A percentile compares a stretch with the other conserved stretches of the same genome.
Evolutionary conservation across 2,329 filamentous ascomycete species (phyloP).

Genomic region (Cladosporium phlei): DNA sequence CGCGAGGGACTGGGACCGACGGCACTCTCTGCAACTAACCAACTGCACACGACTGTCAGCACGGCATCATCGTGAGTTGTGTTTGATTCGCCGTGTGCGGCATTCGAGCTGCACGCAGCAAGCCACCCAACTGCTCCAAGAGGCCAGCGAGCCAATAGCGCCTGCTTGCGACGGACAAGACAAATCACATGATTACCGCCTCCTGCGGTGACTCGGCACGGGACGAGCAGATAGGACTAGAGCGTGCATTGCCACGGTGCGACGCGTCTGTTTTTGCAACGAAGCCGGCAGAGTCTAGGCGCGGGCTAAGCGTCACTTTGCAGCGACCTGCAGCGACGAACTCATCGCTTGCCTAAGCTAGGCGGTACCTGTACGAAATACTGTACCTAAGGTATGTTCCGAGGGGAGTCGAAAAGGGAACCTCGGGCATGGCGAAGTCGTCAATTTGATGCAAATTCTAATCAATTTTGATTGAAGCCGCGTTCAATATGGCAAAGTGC

Average conservation of each 20-base stretch:
- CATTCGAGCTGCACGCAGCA: constrained; percentile 6
- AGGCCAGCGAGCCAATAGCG: constrained; percentile 2
- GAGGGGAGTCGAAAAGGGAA: no score
- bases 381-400: no score
- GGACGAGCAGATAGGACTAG: constrained; percentile 1
- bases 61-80: constrained; percentile 8
- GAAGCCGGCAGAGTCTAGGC: background rate
- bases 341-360: constrained; percentile 9
- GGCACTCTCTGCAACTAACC: background rate
- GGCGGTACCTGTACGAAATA: no score
- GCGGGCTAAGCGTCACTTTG: constrained; percentile 3
- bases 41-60: constrained; percentile 3
- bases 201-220: constrained; percentile 12
- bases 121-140: constrained; percentile 10
- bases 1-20: no score
- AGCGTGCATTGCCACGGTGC: constrained; percentile 1
- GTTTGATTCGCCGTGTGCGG: background rate
- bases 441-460: no score
- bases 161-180: background rate
- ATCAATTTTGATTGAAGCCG: no score
- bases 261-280: no score
- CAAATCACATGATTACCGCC: constrained; percentile 6
- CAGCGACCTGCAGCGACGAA: constrained; percentile 5
- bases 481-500: no score
- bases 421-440: no score